Evolutionary conservation across 768 basidiomycete species (phyloP).

Genomic region (Boletus pseudopeckii): DNA sequence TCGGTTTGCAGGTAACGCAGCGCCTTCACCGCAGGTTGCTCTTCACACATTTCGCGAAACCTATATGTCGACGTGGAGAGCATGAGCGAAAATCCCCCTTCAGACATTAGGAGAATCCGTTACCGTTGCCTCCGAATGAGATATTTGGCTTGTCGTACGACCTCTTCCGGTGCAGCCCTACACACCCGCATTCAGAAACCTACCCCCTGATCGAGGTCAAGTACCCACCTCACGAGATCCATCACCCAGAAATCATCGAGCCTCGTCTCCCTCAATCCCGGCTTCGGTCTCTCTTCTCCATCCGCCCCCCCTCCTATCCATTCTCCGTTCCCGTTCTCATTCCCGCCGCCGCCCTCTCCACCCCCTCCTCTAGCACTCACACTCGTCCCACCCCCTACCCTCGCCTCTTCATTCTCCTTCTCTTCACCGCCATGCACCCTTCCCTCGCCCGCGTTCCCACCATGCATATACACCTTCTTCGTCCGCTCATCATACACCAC

Average conservation of each 20-base stretch:
- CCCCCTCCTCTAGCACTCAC: not conserved
- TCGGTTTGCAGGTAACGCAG: conserved; percentile 68
- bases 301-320: conserved; percentile 14
- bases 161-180: conserved; percentile 61
- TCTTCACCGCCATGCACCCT: conserved; percentile 17
- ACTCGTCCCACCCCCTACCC: not conserved
- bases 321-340: not conserved
- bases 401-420: conserved; percentile 20
- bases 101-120: conserved; percentile 15
- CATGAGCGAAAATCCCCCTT: not conserved
- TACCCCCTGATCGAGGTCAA: not conserved
- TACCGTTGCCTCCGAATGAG: conserved; percentile 71
- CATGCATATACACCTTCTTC: conserved; percentile 64
- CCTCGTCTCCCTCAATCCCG: conserved; percentile 39
- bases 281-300: conserved; percentile 8
- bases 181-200: not conserved
- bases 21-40: conserved; percentile 53
- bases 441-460: conserved; percentile 63
- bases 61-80: conserved; percentile 40
- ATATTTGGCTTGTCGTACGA: conserved; percentile 62
- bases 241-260: conserved; percentile 81
- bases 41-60: conserved; percentile 81
- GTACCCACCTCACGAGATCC: conserved; percentile 56
- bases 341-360: not conserved
- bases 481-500: conserved; percentile 65